Evolutionary conservation across 768 basidiomycete genomes (phyloP), one percentile per base, ranked within the genome.

Genomic region (Trametopsis cervina): DNA sequence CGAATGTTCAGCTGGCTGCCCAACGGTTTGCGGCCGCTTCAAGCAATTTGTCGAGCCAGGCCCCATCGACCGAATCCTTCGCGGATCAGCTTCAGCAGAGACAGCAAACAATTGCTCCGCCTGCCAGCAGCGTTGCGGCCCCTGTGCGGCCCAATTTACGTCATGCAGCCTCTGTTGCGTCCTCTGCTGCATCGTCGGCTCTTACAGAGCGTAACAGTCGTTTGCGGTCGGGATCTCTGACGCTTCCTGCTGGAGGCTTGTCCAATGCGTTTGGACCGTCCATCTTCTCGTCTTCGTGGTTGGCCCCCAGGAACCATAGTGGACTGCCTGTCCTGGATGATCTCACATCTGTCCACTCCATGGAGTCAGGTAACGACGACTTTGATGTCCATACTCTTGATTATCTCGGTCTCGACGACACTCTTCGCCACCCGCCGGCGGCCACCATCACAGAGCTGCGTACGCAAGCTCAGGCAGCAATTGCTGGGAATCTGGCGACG

Each of bases 321-420:
- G 78, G 79, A 20, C 79, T 83, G 54, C 72, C 81, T 27, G 74
- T 79, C 56, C 70, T 89, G 58, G 89, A 91, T 50, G 90, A 92
- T 64, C 66, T 89, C 57, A 85, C 85, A 54, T 88, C 88, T 40
- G 82, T 85, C 39, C 78, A 80, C 23, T 89, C 88, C 38, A 79
- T 80, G 53, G 87, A 89, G 62, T 85, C 85, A 17, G 78, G 73
- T n/a, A 73, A 78, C 20, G 94, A 96, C 46, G 86, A 91, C 42
- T 89, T 90, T 63, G 88, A 92, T 58, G 88, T 93, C 39, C 90
- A 92, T 61, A 97, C 95, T 22, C 78, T 98, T 52, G 94, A 96
- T 66, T 97, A 97, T 66, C 86, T 98, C 42, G 95, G 95, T 38
- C 75, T 98, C 58, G 95, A 93, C 58, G 94, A 91, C 54, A 69